Base-by-base conservation (phyloP, 2,329 filamentous ascomycete species). In the Ceratocystis eucalypticola region DNA sequence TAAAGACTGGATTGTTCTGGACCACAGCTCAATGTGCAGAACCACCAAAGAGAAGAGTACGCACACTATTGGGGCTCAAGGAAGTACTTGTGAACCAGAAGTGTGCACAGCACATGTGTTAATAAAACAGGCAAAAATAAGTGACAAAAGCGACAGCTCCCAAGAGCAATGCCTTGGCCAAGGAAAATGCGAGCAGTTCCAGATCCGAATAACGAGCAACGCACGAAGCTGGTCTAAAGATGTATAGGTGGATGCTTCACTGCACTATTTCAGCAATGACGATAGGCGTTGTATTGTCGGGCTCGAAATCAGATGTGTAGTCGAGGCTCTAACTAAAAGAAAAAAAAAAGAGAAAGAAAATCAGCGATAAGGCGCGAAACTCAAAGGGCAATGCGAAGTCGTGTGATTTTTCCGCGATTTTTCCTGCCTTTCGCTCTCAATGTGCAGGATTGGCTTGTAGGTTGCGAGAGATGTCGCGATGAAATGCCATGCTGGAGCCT, bases 401-500 rank as follows among this genome's bases (percentile, higher is more conserved):
- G n/a, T 53, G n/a, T 53, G n/a, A 15, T 41, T 41, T 41, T 12
- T 12, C 37, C 1, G n/a, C 48, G 6, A 53, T 25, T 53, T 25
- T 8, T 53, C 2, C n/a, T 5, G 48, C n/a, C n/a, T 22, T 5
- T n/a, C 6, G 48, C 10, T 53, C n/a, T n/a, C n/a, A n/a, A 20
- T 53, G n/a, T 12, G 48, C 8, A 22, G 7, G 2, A 25, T 28
- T 53, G 22, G 8, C 22, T 50, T n/a, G 20, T 22, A 8, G 48
- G 48, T 25, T 4, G 15, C 25, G 48, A 17, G n/a, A 17, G 28
- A 37, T 33, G 55, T 30, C 55, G 8, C 30, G 55, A 37, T 7
- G 28, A 20, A 59, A 59, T 33, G 55, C 50, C 50, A 55, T 55
- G 50, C 50, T 55, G 50, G 50, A 55, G 50, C 50, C 15, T 55